A percentile compares a stretch with the other conserved stretches of the same genome.
Conservation (phyloP, 2,329 filamentous ascomycete species). For the Arthrobotrys megalospora region DNA sequence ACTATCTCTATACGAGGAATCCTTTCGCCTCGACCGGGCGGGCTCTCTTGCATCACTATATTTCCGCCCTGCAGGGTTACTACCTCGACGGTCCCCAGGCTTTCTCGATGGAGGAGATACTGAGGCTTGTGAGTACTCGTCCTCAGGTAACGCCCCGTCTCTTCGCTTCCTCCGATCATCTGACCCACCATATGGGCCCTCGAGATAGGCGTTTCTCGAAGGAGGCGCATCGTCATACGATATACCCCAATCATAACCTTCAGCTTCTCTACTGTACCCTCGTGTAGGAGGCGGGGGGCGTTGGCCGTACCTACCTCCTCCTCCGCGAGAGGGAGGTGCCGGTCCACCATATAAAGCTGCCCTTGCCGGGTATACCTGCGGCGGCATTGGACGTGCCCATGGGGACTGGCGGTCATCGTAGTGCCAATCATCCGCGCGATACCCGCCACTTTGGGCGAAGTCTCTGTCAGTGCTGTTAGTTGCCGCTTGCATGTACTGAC, state of each 20-base stretch:
- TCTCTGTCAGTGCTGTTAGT: conserved; percentile 22
- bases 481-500: conserved; percentile 20
- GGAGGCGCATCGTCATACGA: background rate
- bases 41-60: background rate
- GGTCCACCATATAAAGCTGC: background rate
- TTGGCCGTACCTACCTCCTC: background rate
- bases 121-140: background rate
- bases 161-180: conserved; percentile 9
- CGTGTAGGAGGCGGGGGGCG: background rate
- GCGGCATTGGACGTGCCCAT: background rate
- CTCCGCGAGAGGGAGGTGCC: background rate
- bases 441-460: conserved; percentile 17
- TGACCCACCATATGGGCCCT: background rate
- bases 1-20: background rate
- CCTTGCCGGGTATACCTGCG: background rate
- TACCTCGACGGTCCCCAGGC: background rate
- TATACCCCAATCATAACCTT: conserved; percentile 3
- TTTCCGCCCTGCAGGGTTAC: background rate
- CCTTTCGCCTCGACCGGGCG: background rate
- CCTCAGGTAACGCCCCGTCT: background rate
- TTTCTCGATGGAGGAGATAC: background rate
- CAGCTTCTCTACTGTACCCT: conserved; percentile 3
- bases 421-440: conserved; percentile 18
- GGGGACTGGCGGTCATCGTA: conserved; percentile 13
- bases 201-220: background rate